Percentiles rank a stretch among this genome's conserved stretches.
These are phyloP conservation scores for Sarocladiaceae sp. DNA, from an alignment of 2,329 filamentous ascomycete genomes.

Conservation along the genomic window DNA sequence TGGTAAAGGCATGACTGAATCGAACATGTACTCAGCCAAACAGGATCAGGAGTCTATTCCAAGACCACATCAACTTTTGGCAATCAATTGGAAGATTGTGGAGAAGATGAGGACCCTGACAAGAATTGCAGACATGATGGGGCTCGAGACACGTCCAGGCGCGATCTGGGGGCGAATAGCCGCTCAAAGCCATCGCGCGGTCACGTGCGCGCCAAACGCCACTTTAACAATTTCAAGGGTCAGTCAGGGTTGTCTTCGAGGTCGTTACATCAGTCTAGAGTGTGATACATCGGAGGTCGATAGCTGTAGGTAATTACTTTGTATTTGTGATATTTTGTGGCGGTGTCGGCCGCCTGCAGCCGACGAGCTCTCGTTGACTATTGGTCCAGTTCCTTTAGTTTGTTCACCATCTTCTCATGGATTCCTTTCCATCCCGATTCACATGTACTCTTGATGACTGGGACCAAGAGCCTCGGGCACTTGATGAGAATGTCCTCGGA, in stretches of 20 bases:
- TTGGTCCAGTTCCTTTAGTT: slow-evolving; percentile 24
- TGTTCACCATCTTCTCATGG: slow-evolving; percentile 41
- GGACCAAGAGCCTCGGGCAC: slow-evolving; percentile 45
- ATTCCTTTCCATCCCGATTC: slow-evolving; percentile 47
- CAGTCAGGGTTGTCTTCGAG: background rate
- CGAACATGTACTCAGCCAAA: too few relatives aligned
- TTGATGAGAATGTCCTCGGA: slow-evolving; percentile 46
- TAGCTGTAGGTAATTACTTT: too few relatives aligned
- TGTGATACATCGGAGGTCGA: too few relatives aligned
- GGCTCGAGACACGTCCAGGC: slow-evolving; percentile 16
- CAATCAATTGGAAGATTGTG: background rate
- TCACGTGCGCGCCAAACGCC: slow-evolving; percentile 21
- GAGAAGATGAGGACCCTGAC: slow-evolving; percentile 2
- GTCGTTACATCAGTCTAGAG: too few relatives aligned
- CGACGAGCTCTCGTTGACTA: background rate
- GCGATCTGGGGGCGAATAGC: slow-evolving; percentile 13
- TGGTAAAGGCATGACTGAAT: background rate
- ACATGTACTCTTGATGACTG: slow-evolving; percentile 45
- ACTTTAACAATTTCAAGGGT: slow-evolving; percentile 8
- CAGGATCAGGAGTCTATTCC: background rate
- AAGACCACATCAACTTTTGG: background rate
- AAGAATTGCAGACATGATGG: slow-evolving; percentile 2
- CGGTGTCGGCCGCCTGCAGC: background rate
- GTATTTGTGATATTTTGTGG: background rate
- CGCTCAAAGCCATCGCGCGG: slow-evolving; percentile 21